Evolutionary conservation across 768 basidiomycete genomes (phyloP), one percentile per base, ranked within the genome.

Genomic region (Trametes cingulata): DNA sequence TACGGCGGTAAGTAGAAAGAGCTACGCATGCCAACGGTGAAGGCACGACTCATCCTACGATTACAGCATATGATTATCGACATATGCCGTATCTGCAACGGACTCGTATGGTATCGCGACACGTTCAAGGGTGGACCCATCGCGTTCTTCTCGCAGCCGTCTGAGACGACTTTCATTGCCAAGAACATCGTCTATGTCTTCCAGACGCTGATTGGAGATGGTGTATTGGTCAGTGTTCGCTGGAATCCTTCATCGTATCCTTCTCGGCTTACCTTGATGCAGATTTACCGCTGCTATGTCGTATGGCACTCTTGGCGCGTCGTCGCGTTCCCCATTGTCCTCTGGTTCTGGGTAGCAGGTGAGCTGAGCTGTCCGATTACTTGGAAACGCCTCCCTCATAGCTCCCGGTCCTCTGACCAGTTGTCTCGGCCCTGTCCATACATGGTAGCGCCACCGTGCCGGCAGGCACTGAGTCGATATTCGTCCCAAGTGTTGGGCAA

Each of bases 161-260:
- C 70, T 14, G 63, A 72, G 17, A 66, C 64, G 54, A 70, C 72
- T 7, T 74, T 73, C 40, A 65, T 73, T 55, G 63, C 50, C 48
- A 72, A 72, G 52, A 71, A 68, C 35, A 57, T 43, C 0, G 58
- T 71, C 13, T 74, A 33, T 33, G 4, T 41, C 49, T 53, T 65
- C 25, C 72, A 74, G 41, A 72, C 72, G 3, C 50, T 75, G 0
- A 35, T 74, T 4, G 73, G 73, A 1, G 72, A 74, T 22, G 63
- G 66, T 2, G 68, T 74, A 2, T 46, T 75, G 15, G 73, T 75
- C 40, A 9, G 68, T 3, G 12, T 17, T 43, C 19, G 42, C 25
- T 48, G 10, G n/a, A 8, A 12, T 7, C 6, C n/a, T 6, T 42
- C n/a, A 33, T 10, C 29, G 29, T 33, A 10, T 33, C 29, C 29